These are phyloP conservation scores for Botrytis hyacinthi DNA, from an alignment of 2,329 filamentous ascomycete species.

Conservation along the genomic window DNA sequence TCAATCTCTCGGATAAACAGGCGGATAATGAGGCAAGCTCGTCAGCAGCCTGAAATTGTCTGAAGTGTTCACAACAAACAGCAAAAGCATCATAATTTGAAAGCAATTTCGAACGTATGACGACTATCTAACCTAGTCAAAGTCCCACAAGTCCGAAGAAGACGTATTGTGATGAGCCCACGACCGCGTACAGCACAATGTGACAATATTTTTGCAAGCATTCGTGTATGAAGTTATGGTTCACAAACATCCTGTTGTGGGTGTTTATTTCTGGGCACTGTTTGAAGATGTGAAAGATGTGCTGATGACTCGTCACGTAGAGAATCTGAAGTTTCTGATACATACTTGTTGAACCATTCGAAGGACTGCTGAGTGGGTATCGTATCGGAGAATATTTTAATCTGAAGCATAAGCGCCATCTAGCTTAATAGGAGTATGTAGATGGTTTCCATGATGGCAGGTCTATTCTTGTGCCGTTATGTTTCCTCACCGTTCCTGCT, in stretches of 20 bases:
- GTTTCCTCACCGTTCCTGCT: slow-evolving; percentile 7
- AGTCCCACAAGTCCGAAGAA: slow-evolving; percentile 18
- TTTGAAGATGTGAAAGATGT: slow-evolving; percentile 19
- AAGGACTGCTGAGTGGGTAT: slow-evolving; percentile 13
- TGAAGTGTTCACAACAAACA: slow-evolving; percentile 3
- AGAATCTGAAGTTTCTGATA: neutral
- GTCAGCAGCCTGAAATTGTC: slow-evolving; percentile 18
- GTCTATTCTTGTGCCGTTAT: neutral
- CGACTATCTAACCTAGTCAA: slow-evolving; percentile 15
- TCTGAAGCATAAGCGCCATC: slow-evolving; percentile 21
- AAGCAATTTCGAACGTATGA: slow-evolving; percentile 6
- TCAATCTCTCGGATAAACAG: slow-evolving; percentile 24
- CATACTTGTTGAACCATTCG: neutral
- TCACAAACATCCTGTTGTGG: slow-evolving; percentile 16
- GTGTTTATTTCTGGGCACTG: slow-evolving; percentile 18
- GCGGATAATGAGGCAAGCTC: slow-evolving; percentile 21
- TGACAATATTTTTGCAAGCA: slow-evolving; percentile 14
- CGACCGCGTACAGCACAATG: slow-evolving; percentile 8
- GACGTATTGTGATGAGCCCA: slow-evolving; percentile 9
- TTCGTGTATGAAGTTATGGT: slow-evolving; percentile 11
- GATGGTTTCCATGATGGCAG: slow-evolving; percentile 6
- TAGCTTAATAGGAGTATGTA: neutral
- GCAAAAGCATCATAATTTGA: slow-evolving; percentile 9
- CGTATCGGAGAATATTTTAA: slow-evolving; percentile 20
- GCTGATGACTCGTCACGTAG: slow-evolving; percentile 16